A percentile compares a stretch with the other conserved stretches of the same genome.
Conservation (phyloP, 139 green algal genomes). For the Coelastrella sp. region DNA sequence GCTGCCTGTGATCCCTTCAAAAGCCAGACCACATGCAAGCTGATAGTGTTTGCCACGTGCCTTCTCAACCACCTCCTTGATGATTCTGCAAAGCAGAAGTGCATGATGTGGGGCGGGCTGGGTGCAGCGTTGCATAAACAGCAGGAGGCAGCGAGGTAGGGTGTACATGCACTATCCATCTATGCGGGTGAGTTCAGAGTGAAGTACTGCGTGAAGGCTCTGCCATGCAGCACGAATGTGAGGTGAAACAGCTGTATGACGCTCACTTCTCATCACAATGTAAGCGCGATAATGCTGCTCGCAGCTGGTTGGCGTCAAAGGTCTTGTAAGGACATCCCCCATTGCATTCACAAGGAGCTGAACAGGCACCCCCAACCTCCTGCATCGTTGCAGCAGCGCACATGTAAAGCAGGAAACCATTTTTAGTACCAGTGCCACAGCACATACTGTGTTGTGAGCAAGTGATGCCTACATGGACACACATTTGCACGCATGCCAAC, state of each 20-base stretch:
- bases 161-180: too few relatives aligned
- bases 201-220: too few relatives aligned
- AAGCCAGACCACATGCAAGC: slow-evolving; percentile 90
- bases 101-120: too few relatives aligned
- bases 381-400: background rate
- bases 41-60: slow-evolving; percentile 88
- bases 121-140: too few relatives aligned
- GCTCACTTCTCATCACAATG: slow-evolving; percentile 60
- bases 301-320: slow-evolving; percentile 72
- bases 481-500: background rate
- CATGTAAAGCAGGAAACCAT: too few relatives aligned
- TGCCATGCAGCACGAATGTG: too few relatives aligned
- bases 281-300: slow-evolving; percentile 65
- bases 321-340: slow-evolving; percentile 91
- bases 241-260: background rate
- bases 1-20: slow-evolving; percentile 83
- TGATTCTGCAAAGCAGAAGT: slow-evolving; percentile 22
- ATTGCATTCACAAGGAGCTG: slow-evolving; percentile 52
- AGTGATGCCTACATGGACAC: background rate
- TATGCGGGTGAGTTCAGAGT: too few relatives aligned
- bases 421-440: too few relatives aligned
- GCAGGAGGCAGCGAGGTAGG: too few relatives aligned
- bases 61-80: slow-evolving; percentile 84
- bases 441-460: too few relatives aligned
- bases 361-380: slow-evolving; percentile 34